Evolutionary conservation across 202 grass and related monocot species (phyloP).

Genomic region (Setaria italica): DNA sequence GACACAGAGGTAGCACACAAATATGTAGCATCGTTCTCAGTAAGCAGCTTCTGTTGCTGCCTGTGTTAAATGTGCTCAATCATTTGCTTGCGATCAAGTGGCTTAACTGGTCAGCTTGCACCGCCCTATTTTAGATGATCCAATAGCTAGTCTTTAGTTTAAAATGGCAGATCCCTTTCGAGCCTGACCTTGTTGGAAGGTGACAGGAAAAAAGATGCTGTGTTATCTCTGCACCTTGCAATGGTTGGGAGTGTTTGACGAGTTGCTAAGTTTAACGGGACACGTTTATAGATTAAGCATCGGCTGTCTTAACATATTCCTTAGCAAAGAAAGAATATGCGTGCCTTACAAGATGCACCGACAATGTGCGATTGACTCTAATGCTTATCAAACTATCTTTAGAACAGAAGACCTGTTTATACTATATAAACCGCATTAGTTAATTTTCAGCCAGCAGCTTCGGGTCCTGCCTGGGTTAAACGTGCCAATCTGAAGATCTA

Average conservation of each 20-base stretch:
- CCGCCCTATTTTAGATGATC: background rate
- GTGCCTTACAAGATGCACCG: background rate
- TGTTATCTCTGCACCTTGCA: constrained; percentile 5
- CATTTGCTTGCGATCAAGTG: background rate
- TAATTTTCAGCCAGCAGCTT: background rate
- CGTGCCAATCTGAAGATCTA: background rate
- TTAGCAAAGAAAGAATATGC: background rate
- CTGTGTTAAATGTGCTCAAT: background rate
- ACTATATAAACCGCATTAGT: background rate
- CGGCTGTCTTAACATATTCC: background rate
- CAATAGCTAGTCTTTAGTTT: background rate
- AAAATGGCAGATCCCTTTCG: background rate
- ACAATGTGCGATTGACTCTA: background rate
- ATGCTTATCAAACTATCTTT: background rate
- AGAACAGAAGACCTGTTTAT: background rate
- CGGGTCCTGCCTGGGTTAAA: background rate
- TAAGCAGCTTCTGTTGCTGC: background rate
- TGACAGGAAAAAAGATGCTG: background rate
- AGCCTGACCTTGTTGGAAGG: background rate
- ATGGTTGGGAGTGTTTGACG: background rate
- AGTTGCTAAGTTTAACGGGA: background rate
- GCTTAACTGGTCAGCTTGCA: background rate
- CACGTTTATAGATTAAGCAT: background rate
- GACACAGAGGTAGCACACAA: background rate
- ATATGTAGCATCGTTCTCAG: background rate